Evolutionary conservation across 306 rosid genomes (phyloP).

Genomic region (Sophora flavescens): DNA sequence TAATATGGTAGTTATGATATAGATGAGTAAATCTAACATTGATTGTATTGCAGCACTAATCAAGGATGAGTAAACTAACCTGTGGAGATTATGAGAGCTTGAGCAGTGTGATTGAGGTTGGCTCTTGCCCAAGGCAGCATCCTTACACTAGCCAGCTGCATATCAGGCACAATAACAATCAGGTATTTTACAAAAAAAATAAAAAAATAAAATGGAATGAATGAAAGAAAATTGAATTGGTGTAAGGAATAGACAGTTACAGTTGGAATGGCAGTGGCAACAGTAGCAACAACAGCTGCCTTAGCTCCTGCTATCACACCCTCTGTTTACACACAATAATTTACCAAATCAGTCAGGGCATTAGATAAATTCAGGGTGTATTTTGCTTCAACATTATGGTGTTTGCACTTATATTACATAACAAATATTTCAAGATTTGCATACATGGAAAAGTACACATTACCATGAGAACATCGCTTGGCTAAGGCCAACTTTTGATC

Average conservation of each 20-base stretch:
- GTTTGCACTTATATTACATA: no score
- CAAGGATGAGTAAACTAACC: conserved; percentile 52
- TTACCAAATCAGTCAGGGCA: not conserved
- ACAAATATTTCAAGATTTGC: not conserved
- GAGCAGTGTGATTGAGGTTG: conserved; percentile 90
- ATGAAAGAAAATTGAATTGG: conserved; percentile 24
- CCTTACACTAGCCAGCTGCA: conserved; percentile 93
- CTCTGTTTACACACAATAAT: conserved; percentile 57
- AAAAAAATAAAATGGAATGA: not conserved
- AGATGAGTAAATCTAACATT: conserved; percentile 22
- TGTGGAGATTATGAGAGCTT: conserved; percentile 95
- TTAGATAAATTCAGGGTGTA: not conserved
- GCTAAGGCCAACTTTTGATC: conserved; percentile 92
- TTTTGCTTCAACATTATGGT: not conserved
- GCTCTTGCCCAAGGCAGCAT: conserved; percentile 99
- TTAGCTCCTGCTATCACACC: conserved; percentile 95
- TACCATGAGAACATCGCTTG: conserved; percentile 80
- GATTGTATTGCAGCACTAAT: conserved; percentile 4
- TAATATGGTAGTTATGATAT: not conserved
- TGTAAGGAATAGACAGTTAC: conserved; percentile 52
- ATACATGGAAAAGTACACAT: not conserved
- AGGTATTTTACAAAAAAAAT: no score
- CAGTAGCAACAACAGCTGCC: conserved; percentile 84
- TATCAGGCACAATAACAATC: conserved; percentile 22
- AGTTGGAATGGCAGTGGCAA: conserved; percentile 97